Percentiles rank a stretch among this genome's conserved stretches.
phyloP scores from a whole-genome alignment of 768 basidiomycete species.

The Naganishia randhawae region DNA sequence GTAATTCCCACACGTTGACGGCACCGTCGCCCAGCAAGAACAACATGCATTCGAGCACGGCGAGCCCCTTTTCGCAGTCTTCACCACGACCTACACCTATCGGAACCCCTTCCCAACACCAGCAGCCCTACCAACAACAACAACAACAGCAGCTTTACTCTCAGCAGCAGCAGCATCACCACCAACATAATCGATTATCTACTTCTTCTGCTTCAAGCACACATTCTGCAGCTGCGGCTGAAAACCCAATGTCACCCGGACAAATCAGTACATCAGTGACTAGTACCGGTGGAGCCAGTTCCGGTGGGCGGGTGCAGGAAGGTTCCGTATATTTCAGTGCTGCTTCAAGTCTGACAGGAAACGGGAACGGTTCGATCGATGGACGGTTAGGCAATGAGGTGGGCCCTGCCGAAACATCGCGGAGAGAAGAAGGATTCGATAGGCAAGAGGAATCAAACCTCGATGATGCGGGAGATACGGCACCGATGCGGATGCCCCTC shows the following conservation, averaged over 20 bases:
- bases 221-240: not conserved
- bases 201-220: not conserved
- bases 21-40: conserved; percentile 2
- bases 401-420: not conserved
- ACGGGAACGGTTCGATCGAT: not conserved
- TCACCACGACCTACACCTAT: not conserved
- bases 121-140: not conserved
- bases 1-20: conserved; percentile 3
- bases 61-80: conserved; percentile 11
- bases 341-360: conserved; percentile 6
- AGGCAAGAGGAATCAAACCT: not conserved
- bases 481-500: conserved; percentile 13
- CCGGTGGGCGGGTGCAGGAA: not conserved
- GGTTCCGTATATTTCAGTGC: conserved; percentile 11
- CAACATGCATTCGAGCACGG: not conserved
- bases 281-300: conserved; percentile 1
- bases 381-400: not conserved
- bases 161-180: not conserved
- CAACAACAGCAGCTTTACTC: not conserved
- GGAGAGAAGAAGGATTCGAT: not conserved
- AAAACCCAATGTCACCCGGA: conserved; percentile 8
- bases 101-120: conserved; percentile 5
- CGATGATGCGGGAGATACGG: not conserved
- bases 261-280: not conserved
- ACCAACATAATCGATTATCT: not conserved